phyloP scores from a whole-genome alignment of 306 rosid species.

The Cicer chorassanicum region DNA sequence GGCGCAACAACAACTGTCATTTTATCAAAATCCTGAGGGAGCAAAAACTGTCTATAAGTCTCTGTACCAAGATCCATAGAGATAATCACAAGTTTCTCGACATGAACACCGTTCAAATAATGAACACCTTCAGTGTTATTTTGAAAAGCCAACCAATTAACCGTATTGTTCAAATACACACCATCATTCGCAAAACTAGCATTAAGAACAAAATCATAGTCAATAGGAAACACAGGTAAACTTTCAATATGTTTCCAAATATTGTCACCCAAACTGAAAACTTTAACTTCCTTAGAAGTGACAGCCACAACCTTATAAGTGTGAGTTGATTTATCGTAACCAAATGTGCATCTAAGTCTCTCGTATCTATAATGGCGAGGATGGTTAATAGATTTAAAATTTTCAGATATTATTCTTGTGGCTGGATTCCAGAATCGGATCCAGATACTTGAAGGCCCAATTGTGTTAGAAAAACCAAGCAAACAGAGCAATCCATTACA shows the following conservation, averaged over 20 bases:
- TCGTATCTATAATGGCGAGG: too few relatives aligned
- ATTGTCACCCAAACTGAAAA: background rate
- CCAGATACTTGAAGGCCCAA: background rate
- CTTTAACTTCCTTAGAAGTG: background rate
- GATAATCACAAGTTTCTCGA: background rate
- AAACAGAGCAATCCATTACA: background rate
- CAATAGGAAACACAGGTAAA: background rate
- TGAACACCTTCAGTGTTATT: background rate
- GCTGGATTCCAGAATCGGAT: constrained; percentile 4
- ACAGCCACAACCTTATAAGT: constrained; percentile 19
- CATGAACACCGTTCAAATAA: background rate
- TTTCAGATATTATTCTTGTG: background rate
- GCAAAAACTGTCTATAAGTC: background rate
- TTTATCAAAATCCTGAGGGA: background rate
- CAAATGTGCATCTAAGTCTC: background rate
- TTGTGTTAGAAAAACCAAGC: rapidly evolving
- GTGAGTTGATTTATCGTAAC: background rate
- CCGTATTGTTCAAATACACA: background rate
- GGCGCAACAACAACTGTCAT: background rate
- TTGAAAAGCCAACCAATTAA: constrained; percentile 11
- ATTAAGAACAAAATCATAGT: background rate
- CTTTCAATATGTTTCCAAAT: background rate
- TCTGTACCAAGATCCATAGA: background rate
- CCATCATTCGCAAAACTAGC: background rate
- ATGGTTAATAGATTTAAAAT: background rate